These are phyloP conservation scores for Millerozyma miso DNA, from an alignment of 805 yeast genomes.

Conservation along the genomic window DNA sequence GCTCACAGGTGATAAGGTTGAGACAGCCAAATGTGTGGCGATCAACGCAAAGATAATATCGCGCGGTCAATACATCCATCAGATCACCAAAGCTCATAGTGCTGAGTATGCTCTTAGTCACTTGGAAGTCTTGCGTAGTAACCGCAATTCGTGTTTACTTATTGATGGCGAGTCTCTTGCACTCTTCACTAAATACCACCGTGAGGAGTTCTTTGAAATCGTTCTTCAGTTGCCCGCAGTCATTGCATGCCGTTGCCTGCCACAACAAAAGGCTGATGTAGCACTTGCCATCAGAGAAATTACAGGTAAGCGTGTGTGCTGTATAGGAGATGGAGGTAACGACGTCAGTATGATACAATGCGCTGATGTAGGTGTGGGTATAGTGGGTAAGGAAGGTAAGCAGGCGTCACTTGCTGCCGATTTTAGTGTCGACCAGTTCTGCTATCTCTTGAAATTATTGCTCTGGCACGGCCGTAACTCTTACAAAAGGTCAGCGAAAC, in stretches of 20 bases:
- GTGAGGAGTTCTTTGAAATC: conserved; percentile 69
- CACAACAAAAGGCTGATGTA: conserved; percentile 97
- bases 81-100: conserved; percentile 63
- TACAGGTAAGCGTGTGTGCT: conserved; percentile 89
- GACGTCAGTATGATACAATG: conserved; percentile 99
- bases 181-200: conserved; percentile 57
- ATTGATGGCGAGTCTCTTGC: conserved; percentile 93
- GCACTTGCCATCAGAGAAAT: conserved; percentile 71
- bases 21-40: conserved; percentile 96
- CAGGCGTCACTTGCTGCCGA: conserved; percentile 98
- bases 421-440: conserved; percentile 88
- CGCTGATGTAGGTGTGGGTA: conserved; percentile 98
- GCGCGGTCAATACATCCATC: conserved; percentile 90
- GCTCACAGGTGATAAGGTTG: conserved; percentile 98
- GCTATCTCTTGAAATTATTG: conserved; percentile 77
- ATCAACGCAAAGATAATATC: conserved; percentile 91
- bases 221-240: conserved; percentile 85
- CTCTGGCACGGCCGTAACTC: conserved; percentile 99
- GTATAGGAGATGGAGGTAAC: conserved; percentile 99
- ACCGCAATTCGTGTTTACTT: conserved; percentile 65
- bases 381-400: conserved; percentile 97
- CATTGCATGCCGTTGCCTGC: conserved; percentile 97
- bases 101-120: conserved; percentile 68
- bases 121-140: conserved; percentile 65
- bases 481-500: conserved; percentile 90